Evolutionary conservation across 1,284 basidiomycete species (phyloP).

Genomic region (Rugosomyces carneus): DNA sequence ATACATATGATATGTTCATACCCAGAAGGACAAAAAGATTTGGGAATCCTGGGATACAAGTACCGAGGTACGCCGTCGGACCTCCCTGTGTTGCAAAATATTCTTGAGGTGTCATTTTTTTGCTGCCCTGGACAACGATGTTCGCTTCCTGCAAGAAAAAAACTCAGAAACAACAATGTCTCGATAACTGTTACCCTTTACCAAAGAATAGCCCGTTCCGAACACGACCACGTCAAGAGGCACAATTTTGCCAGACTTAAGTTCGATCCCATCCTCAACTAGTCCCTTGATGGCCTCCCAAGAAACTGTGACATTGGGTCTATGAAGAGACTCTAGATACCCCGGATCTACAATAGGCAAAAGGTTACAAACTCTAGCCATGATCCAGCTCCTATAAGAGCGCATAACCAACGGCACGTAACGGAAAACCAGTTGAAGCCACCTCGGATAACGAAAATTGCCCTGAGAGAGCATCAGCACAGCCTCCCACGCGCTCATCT

Average conservation of each 20-base stretch:
- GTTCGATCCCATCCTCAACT: constrained; percentile 38
- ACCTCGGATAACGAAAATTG: constrained; percentile 36
- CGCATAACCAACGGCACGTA: constrained; percentile 42
- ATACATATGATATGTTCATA: constrained; percentile 13
- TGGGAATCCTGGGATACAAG: constrained; percentile 43
- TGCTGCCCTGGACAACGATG: constrained; percentile 33
- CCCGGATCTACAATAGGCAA: constrained; percentile 44
- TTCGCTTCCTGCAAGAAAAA: constrained; percentile 23
- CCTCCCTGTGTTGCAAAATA: constrained; percentile 41
- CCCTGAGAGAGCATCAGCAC: constrained; percentile 18
- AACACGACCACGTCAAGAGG: constrained; percentile 47
- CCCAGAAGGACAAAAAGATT: constrained; percentile 44
- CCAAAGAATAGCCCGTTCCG: constrained; percentile 43
- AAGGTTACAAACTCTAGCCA: constrained; percentile 32
- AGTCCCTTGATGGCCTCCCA: constrained; percentile 40
- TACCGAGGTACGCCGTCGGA: constrained; percentile 41
- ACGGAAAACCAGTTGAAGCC: constrained; percentile 42
- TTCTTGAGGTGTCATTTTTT: constrained; percentile 29
- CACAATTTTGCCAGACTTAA: constrained; percentile 41
- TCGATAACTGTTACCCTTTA: constrained; percentile 20
- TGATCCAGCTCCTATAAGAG: constrained; percentile 40
- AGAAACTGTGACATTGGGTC: constrained; percentile 44
- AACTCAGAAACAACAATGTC: constrained; percentile 5
- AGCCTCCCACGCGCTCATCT: not conserved
- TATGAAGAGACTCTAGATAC: constrained; percentile 43